These are phyloP conservation scores for Fusarium sp. DNA, from an alignment of 2,329 filamentous ascomycete genomes.

Conservation along the genomic window DNA sequence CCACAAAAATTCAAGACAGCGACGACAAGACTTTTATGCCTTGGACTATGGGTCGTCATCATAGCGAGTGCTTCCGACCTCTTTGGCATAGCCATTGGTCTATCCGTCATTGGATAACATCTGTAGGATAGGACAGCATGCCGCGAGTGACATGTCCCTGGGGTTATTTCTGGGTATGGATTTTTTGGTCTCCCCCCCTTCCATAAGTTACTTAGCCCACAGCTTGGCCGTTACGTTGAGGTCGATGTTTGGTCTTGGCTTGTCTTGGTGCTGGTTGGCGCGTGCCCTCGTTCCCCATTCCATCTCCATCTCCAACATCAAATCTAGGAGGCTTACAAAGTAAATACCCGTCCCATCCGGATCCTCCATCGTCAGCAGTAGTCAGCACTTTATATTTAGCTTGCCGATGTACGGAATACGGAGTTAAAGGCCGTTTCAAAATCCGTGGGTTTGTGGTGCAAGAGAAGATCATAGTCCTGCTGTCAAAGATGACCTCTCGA, in stretches of 20 bases:
- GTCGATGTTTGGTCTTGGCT: conserved; percentile 8
- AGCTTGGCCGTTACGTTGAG: conserved; percentile 37
- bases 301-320: conserved; percentile 9
- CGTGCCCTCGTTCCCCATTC: conserved; percentile 4
- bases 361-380: conserved; percentile 16
- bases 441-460: neutral
- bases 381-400: conserved; percentile 35
- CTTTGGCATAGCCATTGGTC: conserved; percentile 23
- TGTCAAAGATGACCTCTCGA: neutral
- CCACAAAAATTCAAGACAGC: conserved; percentile 23
- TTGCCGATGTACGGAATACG: neutral
- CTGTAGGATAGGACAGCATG: neutral
- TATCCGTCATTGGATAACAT: neutral
- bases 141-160: conserved; percentile 5
- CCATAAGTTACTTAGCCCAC: neutral
- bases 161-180: neutral
- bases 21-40: neutral
- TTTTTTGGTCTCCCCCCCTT: conserved; percentile 6
- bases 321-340: neutral
- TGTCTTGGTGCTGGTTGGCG: conserved; percentile 5
- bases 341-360: conserved; percentile 3
- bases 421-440: neutral
- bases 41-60: conserved; percentile 27
- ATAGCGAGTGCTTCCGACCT: neutral
- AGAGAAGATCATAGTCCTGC: neutral